Conservation (phyloP, 495 filamentous ascomycete species). For the Lasiosphaeria hispida region DNA sequence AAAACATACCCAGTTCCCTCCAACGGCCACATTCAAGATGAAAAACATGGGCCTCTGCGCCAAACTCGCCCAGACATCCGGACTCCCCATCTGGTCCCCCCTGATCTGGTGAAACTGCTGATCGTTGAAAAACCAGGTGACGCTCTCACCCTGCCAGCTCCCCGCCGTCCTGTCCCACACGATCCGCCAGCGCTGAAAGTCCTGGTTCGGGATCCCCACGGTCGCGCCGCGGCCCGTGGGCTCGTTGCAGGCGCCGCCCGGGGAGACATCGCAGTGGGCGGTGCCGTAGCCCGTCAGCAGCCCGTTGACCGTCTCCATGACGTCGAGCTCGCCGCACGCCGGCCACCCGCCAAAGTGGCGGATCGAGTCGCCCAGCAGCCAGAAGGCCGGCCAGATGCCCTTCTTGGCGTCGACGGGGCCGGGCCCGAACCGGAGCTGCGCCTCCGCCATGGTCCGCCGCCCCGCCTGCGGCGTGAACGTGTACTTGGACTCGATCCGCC, state of each 20-base stretch:
- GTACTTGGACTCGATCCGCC: slow-evolving; percentile 46
- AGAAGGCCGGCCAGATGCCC: slow-evolving; percentile 56
- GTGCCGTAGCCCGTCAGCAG: slow-evolving; percentile 44
- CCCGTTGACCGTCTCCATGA: slow-evolving; percentile 50
- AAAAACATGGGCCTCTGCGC: slow-evolving; percentile 40
- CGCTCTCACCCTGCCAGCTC: slow-evolving; percentile 41
- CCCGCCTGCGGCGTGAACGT: slow-evolving; percentile 43
- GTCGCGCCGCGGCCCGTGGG: slow-evolving; percentile 36
- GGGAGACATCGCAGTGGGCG: slow-evolving; percentile 44
- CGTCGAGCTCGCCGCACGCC: slow-evolving; percentile 50
- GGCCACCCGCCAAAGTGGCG: slow-evolving; percentile 44
- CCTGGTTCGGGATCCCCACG: slow-evolving; percentile 37
- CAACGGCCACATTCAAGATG: slow-evolving; percentile 52
- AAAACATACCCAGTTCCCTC: slow-evolving; percentile 48
- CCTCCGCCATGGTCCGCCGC: slow-evolving; percentile 40
- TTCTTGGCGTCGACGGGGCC: slow-evolving; percentile 36
- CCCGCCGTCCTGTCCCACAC: slow-evolving; percentile 40
- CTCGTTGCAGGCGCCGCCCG: slow-evolving; percentile 49
- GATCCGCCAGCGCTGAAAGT: slow-evolving; percentile 48
- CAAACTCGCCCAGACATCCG: slow-evolving; percentile 39
- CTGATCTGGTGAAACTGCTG: slow-evolving; percentile 38
- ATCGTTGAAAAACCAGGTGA: slow-evolving; percentile 50
- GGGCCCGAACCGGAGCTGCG: slow-evolving; percentile 42
- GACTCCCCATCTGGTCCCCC: slow-evolving; percentile 36
- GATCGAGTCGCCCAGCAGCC: slow-evolving; percentile 47